phyloP scores from a whole-genome alignment of 1,284 basidiomycete species.

The Leccinum variabile region DNA sequence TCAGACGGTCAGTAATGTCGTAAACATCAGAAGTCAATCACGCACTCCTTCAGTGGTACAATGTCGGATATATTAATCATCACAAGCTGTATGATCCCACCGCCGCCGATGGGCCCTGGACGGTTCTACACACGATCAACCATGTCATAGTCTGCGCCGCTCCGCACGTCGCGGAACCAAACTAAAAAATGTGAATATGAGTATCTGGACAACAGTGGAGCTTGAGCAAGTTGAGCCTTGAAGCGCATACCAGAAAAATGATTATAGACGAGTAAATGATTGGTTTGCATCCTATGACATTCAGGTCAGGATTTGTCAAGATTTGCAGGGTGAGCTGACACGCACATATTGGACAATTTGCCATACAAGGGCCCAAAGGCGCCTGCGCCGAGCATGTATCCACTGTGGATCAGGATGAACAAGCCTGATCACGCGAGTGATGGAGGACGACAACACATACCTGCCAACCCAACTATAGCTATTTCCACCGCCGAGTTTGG shows the following conservation, averaged over 20 bases:
- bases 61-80: constrained; percentile 82
- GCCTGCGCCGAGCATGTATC: constrained; percentile 74
- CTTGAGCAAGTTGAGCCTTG: background rate
- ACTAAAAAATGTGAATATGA: constrained; percentile 34
- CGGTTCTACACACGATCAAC: constrained; percentile 73
- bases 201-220: background rate
- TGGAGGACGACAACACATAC: constrained; percentile 37
- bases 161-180: constrained; percentile 81
- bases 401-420: constrained; percentile 40
- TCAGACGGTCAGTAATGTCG: constrained; percentile 3
- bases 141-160: constrained; percentile 75
- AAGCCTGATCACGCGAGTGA: background rate
- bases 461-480: constrained; percentile 78
- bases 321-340: background rate
- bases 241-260: constrained; percentile 61
- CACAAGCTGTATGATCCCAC: constrained; percentile 67
- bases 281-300: constrained; percentile 64
- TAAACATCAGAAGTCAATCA: constrained; percentile 3
- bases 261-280: constrained; percentile 68
- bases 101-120: constrained; percentile 81
- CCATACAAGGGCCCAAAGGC: constrained; percentile 73
- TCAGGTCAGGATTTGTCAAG: background rate
- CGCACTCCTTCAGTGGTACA: constrained; percentile 71
- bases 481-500: constrained; percentile 63
- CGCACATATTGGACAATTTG: constrained; percentile 64